phyloP scores from a whole-genome alignment of 73 alveolate genomes.

The Uronychia setigera region DNA sequence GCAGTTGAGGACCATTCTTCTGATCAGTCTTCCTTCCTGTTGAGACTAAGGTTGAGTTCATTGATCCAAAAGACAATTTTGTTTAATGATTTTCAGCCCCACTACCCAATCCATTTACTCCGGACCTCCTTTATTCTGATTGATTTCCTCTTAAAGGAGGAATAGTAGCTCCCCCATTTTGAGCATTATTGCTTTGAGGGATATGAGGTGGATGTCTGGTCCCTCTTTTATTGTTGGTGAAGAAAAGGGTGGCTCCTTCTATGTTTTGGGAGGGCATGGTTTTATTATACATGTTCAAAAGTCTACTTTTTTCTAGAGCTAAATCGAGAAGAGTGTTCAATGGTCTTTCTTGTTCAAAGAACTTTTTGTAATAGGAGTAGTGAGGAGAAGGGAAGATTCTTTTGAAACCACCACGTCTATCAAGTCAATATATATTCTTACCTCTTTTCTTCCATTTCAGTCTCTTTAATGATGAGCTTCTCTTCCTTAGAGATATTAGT shows the following conservation, averaged over 20 bases:
- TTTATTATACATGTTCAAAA: not conserved
- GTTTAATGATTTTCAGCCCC: not conserved
- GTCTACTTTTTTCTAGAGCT: not conserved
- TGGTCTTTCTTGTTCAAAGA: constrained; percentile 75
- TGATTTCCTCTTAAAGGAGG: not conserved
- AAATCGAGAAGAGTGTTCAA: constrained; percentile 39
- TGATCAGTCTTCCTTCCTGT: too few species aligned
- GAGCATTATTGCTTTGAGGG: not conserved
- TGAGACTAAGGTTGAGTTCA: not conserved
- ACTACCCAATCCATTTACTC: not conserved
- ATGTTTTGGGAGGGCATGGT: not conserved
- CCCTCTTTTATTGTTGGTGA: not conserved
- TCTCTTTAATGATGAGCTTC: constrained; percentile 62
- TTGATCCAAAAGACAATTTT: not conserved
- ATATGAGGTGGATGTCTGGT: not conserved
- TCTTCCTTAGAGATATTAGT: constrained; percentile 23
- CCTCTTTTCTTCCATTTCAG: constrained; percentile 68
- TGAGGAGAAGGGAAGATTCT: constrained; percentile 70
- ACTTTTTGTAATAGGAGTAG: constrained; percentile 52
- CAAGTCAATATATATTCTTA: not conserved
- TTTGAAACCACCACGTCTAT: constrained; percentile 63
- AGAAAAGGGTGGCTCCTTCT: not conserved
- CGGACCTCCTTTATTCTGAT: not conserved
- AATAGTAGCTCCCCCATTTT: not conserved
- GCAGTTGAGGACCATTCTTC: too few species aligned